Base-by-base conservation (phyloP, 768 basidiomycete species). In the Pleurotus citrinopileatus region DNA sequence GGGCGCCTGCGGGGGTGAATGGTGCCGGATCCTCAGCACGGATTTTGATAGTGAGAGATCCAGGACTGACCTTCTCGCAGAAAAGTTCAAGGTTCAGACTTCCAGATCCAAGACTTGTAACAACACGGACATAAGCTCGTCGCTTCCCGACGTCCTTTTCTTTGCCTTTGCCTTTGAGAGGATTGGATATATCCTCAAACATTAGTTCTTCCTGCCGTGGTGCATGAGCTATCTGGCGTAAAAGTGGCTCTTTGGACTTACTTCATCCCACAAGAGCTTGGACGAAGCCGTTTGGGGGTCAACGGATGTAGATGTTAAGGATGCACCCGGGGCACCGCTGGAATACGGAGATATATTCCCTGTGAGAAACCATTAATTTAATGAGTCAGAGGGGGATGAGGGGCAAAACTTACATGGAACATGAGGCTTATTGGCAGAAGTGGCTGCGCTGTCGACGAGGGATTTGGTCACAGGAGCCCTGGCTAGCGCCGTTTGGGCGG, bases 311-410 rank as follows among this genome's bases (percentile, higher is more conserved):
- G 92, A 94, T 0, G 97, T 99, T 43, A 99, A 70, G 0, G 94
- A 94, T 2, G 96, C 97, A 47, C 96, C 94, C 2, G 94, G 84
- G 38, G 89, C 76, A 22, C 96, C 96, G 36, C 79, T 93, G 1
- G 91, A 93, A 65, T 93, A 94, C 0, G 91, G 91, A n/a, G 91
- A 94, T 17, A 89, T 76, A 62, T 94, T 94, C 88, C 91, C 91
- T 94, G 53, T 3, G 38, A 17, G 15, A 19, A 19, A 37, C 25
- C 10, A 25, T 17, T 25, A 42, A 40, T 26, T 45, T 23, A 19
- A 52, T 38, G n/a, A n/a, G n/a, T n/a, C n/a, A n/a, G n/a, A n/a
- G n/a, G n/a, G n/a, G n/a, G n/a, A n/a, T n/a, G n/a, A n/a, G n/a
- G n/a, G n/a, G n/a, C n/a, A n/a, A n/a, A n/a, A 65, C 82, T 44